These are phyloP conservation scores for Fimicolochytrium jonesii DNA, from an alignment of 192 early-diverging fungal genomes.

Conservation along the genomic window DNA sequence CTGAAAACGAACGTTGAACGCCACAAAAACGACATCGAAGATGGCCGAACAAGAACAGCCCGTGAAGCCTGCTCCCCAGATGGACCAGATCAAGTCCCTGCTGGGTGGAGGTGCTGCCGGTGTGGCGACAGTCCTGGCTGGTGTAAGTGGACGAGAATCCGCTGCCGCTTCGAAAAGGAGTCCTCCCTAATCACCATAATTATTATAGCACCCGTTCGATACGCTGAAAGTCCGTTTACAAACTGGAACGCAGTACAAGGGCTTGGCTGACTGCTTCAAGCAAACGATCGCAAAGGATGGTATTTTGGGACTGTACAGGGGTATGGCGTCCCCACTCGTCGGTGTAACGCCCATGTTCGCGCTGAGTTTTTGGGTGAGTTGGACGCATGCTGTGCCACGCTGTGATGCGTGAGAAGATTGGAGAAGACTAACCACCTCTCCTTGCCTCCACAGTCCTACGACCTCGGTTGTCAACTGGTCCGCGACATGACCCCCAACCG, in stretches of 20 bases:
- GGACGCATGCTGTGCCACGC: slow-evolving; percentile 39
- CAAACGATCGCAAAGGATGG: slow-evolving; percentile 91
- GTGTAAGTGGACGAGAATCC: too few species aligned
- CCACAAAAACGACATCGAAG: too few species aligned
- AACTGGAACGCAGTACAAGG: slow-evolving; percentile 82
- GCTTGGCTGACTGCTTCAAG: slow-evolving; percentile 85
- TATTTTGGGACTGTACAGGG: slow-evolving; percentile 87
- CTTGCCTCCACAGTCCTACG: slow-evolving; percentile 41
- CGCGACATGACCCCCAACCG: slow-evolving; percentile 54
- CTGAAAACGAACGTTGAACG: too few species aligned
- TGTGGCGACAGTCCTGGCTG: slow-evolving; percentile 72
- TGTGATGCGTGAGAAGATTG: too few species aligned
- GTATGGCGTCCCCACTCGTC: slow-evolving; percentile 88
- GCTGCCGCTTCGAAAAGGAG: too few species aligned
- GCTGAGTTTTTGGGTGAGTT: slow-evolving; percentile 81
- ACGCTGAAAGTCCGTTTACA: slow-evolving; percentile 95
- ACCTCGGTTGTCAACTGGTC: slow-evolving; percentile 73
- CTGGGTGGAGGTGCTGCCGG: slow-evolving; percentile 91
- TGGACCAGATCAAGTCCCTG: slow-evolving; percentile 67
- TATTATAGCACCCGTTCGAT: slow-evolving; percentile 49
- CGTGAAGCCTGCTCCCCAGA: slow-evolving; percentile 18
- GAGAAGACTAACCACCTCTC: too few species aligned
- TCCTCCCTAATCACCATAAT: too few species aligned
- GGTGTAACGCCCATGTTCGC: slow-evolving; percentile 97
- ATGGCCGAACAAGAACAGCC: too few species aligned